phyloP scores from a whole-genome alignment of 1,139 yeast genomes.

The Pneumocystis carinii region DNA sequence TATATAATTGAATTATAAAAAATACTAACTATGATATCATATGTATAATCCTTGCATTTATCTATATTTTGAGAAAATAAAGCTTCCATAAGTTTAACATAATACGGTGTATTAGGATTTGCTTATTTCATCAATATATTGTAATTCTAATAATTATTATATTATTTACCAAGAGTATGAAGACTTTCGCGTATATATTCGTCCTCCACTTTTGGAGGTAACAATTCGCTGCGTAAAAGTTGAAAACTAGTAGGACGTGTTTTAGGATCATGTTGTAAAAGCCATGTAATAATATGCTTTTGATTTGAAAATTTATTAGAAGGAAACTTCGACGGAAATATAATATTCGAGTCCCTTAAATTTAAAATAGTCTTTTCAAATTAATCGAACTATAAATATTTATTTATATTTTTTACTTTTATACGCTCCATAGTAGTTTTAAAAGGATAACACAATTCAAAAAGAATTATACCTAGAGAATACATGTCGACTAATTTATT shows the following conservation, averaged over 20 bases:
- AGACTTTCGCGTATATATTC: conserved; percentile 78
- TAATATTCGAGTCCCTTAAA: neutral
- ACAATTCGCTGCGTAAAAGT: conserved; percentile 59
- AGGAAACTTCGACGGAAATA: conserved; percentile 23
- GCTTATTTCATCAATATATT: conserved; percentile 8
- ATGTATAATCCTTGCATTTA: conserved; percentile 28
- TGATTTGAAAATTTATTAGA: conserved; percentile 30
- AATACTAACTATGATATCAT: conserved; percentile 1
- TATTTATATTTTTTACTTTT: neutral
- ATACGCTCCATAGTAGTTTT: conserved; percentile 80
- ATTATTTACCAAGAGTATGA: conserved; percentile 53
- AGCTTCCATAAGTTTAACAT: conserved; percentile 75
- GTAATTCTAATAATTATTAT: neutral
- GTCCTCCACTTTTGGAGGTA: conserved; percentile 84
- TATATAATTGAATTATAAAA: conserved; percentile 17
- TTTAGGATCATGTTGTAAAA: conserved; percentile 65
- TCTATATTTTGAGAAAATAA: conserved; percentile 76
- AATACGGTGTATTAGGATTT: conserved; percentile 79
- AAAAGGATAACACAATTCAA: conserved; percentile 80
- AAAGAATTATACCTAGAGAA: conserved; percentile 82
- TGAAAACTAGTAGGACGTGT: conserved; percentile 67
- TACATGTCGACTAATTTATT: conserved; percentile 89
- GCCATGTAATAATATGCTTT: conserved; percentile 43
- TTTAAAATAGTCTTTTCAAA: neutral
- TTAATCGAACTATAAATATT: neutral